Conservation (phyloP, 768 basidiomycete genomes). For the Pholiota microspora region DNA sequence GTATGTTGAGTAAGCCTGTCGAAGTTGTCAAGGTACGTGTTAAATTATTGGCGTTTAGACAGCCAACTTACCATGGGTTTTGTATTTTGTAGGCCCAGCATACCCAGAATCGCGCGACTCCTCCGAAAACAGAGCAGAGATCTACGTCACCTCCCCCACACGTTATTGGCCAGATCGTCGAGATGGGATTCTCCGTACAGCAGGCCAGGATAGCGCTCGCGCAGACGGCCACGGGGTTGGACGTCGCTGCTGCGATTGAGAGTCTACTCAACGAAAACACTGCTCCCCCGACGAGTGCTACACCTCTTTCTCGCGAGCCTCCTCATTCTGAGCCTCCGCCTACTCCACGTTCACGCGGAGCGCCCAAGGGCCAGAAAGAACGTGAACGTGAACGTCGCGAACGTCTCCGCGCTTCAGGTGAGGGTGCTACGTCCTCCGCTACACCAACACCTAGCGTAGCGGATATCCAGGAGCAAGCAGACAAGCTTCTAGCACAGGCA, state of each 20-base stretch:
- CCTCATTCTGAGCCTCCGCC: constrained; percentile 12
- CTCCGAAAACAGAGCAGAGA: constrained; percentile 4
- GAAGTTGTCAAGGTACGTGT: constrained; percentile 26
- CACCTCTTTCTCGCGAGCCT: not conserved
- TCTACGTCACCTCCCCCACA: constrained; percentile 72
- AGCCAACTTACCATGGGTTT: constrained; percentile 8
- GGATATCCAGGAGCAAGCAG: constrained; percentile 66
- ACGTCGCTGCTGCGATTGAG: constrained; percentile 82
- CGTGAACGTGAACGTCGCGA: constrained; percentile 23
- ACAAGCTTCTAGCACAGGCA: constrained; percentile 79
- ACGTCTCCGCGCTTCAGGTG: constrained; percentile 8
- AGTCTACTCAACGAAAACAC: constrained; percentile 30
- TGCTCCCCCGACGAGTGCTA: not conserved
- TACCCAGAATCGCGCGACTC: not conserved
- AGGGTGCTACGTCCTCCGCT: too few species aligned
- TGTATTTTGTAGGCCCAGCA: not conserved
- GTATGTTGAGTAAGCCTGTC: constrained; percentile 61
- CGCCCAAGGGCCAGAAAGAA: constrained; percentile 22
- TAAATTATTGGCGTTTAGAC: constrained; percentile 18
- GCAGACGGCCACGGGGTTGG: constrained; percentile 62
- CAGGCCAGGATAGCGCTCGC: constrained; percentile 76
- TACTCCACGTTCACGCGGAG: constrained; percentile 15
- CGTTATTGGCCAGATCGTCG: constrained; percentile 85
- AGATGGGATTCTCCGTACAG: constrained; percentile 89
- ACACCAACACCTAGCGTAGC: constrained; percentile 7